Evolutionary conservation across 139 green algal genomes (phyloP).

Genomic region (Chara braunii): DNA sequence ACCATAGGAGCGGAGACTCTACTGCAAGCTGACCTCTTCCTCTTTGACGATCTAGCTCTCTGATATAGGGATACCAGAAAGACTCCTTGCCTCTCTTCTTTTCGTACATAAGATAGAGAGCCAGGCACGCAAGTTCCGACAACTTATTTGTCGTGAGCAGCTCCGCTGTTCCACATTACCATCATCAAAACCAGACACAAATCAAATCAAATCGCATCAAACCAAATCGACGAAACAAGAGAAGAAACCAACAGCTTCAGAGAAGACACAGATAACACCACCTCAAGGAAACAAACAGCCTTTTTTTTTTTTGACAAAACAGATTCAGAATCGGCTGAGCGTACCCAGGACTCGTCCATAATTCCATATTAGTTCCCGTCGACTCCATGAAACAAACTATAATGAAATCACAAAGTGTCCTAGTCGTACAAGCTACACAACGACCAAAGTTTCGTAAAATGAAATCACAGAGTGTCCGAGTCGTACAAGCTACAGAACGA

Average conservation of each 20-base stretch:
- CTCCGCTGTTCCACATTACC: slow-evolving; percentile 54
- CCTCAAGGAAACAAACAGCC: background rate
- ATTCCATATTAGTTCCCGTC: no score
- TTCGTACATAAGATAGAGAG: slow-evolving; percentile 90
- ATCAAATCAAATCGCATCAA: background rate
- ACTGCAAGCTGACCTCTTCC: slow-evolving; percentile 56
- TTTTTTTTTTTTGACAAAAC: background rate
- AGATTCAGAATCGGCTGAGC: no score
- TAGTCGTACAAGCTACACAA: no score
- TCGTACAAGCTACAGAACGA: no score
- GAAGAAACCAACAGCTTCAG: no score
- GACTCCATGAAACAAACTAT: no score
- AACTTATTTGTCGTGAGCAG: slow-evolving; percentile 87
- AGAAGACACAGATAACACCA: background rate
- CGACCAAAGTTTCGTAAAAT: no score
- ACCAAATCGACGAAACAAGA: no score
- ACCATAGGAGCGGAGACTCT: slow-evolving; percentile 77
- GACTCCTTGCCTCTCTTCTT: slow-evolving; percentile 73
- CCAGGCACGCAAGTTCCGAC: slow-evolving; percentile 75
- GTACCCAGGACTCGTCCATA: no score
- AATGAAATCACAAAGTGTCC: no score
- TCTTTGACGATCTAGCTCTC: slow-evolving; percentile 75
- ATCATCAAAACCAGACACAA: no score
- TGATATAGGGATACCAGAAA: slow-evolving; percentile 79
- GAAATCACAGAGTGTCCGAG: no score